Evolutionary conservation across 768 basidiomycete genomes (phyloP).

Genomic region (Leccinellum rugosiceps): DNA sequence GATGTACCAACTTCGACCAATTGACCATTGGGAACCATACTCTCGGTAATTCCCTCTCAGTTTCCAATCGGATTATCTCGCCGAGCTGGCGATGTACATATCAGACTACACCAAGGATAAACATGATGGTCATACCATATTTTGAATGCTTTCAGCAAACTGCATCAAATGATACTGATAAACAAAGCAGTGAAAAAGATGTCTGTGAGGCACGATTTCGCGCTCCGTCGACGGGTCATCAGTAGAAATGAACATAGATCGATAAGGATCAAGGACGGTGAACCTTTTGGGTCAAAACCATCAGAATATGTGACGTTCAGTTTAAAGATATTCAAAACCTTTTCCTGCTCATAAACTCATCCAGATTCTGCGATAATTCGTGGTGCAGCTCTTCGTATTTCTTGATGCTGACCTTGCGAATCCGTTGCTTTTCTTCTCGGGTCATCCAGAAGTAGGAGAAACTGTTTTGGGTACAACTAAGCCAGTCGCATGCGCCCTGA

Average conservation of each 20-base stretch:
- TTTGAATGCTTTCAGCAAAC: constrained; percentile 33
- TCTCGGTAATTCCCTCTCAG: constrained; percentile 34
- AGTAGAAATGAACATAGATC: constrained; percentile 42
- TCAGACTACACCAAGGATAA: not conserved
- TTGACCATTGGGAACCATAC: constrained; percentile 56
- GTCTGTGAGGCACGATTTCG: constrained; percentile 60
- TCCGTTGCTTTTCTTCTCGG: constrained; percentile 27
- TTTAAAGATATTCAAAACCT: constrained; percentile 38
- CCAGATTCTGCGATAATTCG: constrained; percentile 36
- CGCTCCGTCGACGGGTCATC: constrained; percentile 26
- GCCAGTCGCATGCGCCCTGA: constrained; percentile 46
- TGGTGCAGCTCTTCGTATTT: constrained; percentile 37
- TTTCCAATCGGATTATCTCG: constrained; percentile 55
- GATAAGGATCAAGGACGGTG: constrained; percentile 59
- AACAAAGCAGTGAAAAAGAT: constrained; percentile 71
- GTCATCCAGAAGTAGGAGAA: constrained; percentile 38
- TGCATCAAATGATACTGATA: constrained; percentile 57
- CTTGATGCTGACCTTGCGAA: constrained; percentile 34
- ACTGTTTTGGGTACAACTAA: constrained; percentile 38
- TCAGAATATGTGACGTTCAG: not conserved
- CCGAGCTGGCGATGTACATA: constrained; percentile 46
- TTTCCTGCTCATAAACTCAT: constrained; percentile 46
- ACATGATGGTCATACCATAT: constrained; percentile 30
- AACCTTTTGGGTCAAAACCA: constrained; percentile 32
- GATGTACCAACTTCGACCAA: constrained; percentile 35